These are phyloP conservation scores for Suhomyces canberraensis DNA, from an alignment of 805 yeast species.

Conservation along the genomic window DNA sequence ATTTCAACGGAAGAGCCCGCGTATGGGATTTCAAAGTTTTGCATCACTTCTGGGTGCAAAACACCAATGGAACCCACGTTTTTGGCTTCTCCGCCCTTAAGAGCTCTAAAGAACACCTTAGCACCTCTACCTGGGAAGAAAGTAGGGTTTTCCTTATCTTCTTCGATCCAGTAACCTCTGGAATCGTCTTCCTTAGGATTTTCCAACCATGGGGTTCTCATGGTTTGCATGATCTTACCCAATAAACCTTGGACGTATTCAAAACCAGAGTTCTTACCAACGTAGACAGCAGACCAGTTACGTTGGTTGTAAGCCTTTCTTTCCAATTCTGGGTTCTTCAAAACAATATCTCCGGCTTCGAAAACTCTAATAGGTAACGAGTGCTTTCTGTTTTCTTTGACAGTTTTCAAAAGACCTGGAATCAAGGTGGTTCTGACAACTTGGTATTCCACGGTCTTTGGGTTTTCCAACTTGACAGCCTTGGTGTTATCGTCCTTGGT, in stretches of 20 bases:
- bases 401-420: constrained; percentile 93
- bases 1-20: constrained; percentile 92
- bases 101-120: constrained; percentile 67
- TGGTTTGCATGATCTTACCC: constrained; percentile 93
- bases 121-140: constrained; percentile 99
- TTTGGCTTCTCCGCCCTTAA: constrained; percentile 52
- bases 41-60: constrained; percentile 90
- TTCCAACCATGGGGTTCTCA: constrained; percentile 82
- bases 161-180: constrained; percentile 87
- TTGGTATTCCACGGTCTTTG: constrained; percentile 94
- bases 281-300: constrained; percentile 90
- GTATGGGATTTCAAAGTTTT: constrained; percentile 82
- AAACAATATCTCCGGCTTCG: constrained; percentile 92
- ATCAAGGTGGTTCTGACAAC: constrained; percentile 93
- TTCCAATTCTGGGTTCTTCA: constrained; percentile 75
- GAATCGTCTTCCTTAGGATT: constrained; percentile 45
- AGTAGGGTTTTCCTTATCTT: constrained; percentile 61
- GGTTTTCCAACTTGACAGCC: constrained; percentile 91
- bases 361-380: constrained; percentile 92
- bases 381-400: constrained; percentile 94
- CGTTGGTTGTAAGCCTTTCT: constrained; percentile 90
- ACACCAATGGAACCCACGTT: constrained; percentile 87
- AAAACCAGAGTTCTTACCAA: constrained; percentile 93
- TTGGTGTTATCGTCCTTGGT: constrained; percentile 65
- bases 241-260: constrained; percentile 92